These are phyloP conservation scores for Vanderwaltozyma tropicalis DNA, from an alignment of 805 yeast genomes.

Conservation along the genomic window DNA sequence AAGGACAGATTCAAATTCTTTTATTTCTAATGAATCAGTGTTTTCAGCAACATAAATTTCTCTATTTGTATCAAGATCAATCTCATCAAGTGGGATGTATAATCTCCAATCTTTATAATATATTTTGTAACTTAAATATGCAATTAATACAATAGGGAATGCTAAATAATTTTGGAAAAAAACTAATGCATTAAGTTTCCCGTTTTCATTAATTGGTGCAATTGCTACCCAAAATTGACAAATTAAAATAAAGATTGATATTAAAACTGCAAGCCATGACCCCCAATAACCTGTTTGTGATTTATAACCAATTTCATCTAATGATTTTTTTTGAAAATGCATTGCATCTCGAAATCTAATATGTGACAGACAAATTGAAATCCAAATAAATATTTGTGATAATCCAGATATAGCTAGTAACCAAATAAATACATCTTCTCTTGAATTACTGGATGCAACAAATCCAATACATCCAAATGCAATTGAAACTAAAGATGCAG, in stretches of 20 bases:
- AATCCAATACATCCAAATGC: conserved; percentile 48
- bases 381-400: conserved; percentile 75
- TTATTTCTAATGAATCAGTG: too few relatives aligned
- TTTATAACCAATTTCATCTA: conserved; percentile 39
- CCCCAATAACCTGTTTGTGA: conserved; percentile 50
- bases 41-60: not conserved
- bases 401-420: conserved; percentile 67
- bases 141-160: conserved; percentile 33
- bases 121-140: conserved; percentile 37
- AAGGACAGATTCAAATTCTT: too few relatives aligned
- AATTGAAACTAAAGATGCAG: conserved; percentile 34
- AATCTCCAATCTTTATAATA: conserved; percentile 27
- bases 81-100: conserved; percentile 33
- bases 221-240: conserved; percentile 53
- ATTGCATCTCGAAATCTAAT: conserved; percentile 54
- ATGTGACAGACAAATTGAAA: conserved; percentile 57
- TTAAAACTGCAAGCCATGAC: conserved; percentile 40
- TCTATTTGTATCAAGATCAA: conserved; percentile 34
- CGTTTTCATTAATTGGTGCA: conserved; percentile 26
- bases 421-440: conserved; percentile 60
- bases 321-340: conserved; percentile 39
- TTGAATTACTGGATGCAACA: conserved; percentile 48
- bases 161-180: conserved; percentile 47
- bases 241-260: conserved; percentile 44
- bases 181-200: conserved; percentile 24